These are phyloP conservation scores for Pythium brassicae DNA, from an alignment of 352 stramenopile species.

Conservation along the genomic window DNA sequence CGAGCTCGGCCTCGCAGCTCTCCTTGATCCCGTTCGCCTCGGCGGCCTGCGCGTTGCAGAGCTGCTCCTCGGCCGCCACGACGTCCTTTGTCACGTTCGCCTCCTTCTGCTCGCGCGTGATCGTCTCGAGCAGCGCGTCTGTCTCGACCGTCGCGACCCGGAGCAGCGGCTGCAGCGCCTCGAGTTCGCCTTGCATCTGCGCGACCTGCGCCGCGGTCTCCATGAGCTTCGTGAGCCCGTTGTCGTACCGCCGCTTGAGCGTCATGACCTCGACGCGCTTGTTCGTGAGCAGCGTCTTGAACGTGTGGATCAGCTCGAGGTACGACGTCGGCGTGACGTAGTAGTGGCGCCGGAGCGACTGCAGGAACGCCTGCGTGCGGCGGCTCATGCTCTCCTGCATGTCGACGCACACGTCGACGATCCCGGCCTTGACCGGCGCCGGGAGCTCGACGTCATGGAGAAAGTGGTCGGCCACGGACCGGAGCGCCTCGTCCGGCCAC, in stretches of 20 bases:
- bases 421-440: slow-evolving; percentile 64
- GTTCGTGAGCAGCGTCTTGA: slow-evolving; percentile 90
- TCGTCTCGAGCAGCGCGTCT: slow-evolving; percentile 87
- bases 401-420: slow-evolving; percentile 94
- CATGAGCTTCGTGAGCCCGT: slow-evolving; percentile 91
- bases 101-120: slow-evolving; percentile 85
- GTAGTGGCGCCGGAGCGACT: slow-evolving; percentile 89
- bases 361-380: slow-evolving; percentile 81
- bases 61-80: slow-evolving; percentile 79
- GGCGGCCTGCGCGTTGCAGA: slow-evolving; percentile 83
- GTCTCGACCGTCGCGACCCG: slow-evolving; percentile 90
- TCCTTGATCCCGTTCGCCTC: slow-evolving; percentile 89
- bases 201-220: slow-evolving; percentile 92
- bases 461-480: slow-evolving; percentile 91
- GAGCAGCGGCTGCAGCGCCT: slow-evolving; percentile 90
- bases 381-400: slow-evolving; percentile 92
- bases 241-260: slow-evolving; percentile 90
- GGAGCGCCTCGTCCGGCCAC: slow-evolving; percentile 93
- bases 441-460: slow-evolving; percentile 87
- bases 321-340: slow-evolving; percentile 96
- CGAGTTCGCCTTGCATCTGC: slow-evolving; percentile 92
- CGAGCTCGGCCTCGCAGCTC: slow-evolving; percentile 90
- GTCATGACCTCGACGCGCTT: slow-evolving; percentile 90
- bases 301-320: slow-evolving; percentile 94
- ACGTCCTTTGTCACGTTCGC: slow-evolving; percentile 85